Evolutionary conservation across 257 asterid species (phyloP).

Genomic region (Henckelia pumila): DNA sequence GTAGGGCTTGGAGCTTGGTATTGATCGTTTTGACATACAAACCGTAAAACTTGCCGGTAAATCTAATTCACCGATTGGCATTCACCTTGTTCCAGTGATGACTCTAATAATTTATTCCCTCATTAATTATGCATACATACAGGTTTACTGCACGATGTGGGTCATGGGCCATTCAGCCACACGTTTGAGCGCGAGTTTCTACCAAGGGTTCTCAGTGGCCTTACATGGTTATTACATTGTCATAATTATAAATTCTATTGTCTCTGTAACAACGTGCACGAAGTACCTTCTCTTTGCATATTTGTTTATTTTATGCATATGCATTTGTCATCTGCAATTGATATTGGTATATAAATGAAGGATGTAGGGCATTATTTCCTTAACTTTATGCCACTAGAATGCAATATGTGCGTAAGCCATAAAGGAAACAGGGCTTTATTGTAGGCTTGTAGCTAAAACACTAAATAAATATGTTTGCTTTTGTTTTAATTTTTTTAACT

Average conservation of each 20-base stretch:
- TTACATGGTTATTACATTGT: constrained; percentile 49
- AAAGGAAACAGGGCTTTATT: neutral
- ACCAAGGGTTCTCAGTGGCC: constrained; percentile 53
- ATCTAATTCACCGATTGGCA: constrained; percentile 3
- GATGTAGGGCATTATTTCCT: constrained; percentile 4
- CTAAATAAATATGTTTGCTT: neutral
- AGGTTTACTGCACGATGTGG: constrained; percentile 94
- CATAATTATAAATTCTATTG: neutral
- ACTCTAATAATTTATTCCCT: constrained; percentile 23
- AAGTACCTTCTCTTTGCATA: neutral
- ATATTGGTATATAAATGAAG: constrained; percentile 1
- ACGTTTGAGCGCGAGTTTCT: constrained; percentile 78
- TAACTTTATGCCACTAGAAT: neutral
- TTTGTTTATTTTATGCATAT: neutral
- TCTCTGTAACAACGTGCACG: constrained; percentile 1
- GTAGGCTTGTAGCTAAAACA: constrained; percentile 1
- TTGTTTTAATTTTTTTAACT: neutral
- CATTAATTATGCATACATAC: constrained; percentile 27
- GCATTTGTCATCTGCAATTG: neutral
- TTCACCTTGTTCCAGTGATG: constrained; percentile 18
- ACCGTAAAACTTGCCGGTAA: constrained; percentile 85
- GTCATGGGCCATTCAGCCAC: constrained; percentile 98
- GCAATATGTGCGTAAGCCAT: neutral
- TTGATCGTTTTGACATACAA: constrained; percentile 61
- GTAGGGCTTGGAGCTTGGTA: constrained; percentile 84